Conservation (phyloP, 2,329 filamentous ascomycete species). For the Diplodia corticola region DNA sequence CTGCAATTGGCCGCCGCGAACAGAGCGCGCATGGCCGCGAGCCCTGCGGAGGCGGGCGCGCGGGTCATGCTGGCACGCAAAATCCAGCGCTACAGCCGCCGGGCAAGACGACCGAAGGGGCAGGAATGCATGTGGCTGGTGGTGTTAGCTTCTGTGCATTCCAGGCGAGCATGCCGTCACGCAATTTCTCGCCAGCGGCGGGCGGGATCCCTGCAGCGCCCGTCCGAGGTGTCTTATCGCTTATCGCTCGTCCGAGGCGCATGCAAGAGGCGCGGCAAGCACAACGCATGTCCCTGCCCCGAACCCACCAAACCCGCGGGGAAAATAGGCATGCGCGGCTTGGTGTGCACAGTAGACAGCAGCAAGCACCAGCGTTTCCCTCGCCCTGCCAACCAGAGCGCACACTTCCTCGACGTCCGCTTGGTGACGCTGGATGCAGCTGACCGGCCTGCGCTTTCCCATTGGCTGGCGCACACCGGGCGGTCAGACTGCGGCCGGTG, state of each 20-base stretch:
- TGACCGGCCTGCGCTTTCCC: background rate
- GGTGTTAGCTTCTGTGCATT: background rate
- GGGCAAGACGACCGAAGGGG: background rate
- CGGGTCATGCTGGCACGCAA: background rate
- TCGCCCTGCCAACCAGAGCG: background rate
- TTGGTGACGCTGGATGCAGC: background rate
- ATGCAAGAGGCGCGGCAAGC: background rate
- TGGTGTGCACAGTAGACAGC: too few species aligned
- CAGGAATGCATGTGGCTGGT: conserved; percentile 1
- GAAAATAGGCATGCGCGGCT: background rate
- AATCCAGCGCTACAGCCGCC: background rate
- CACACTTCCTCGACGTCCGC: background rate
- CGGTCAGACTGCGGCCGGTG: conserved; percentile 1
- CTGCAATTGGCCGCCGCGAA: conserved; percentile 8
- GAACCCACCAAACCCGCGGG: background rate
- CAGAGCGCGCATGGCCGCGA: conserved; percentile 12
- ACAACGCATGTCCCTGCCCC: background rate
- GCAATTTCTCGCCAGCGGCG: background rate
- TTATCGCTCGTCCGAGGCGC: background rate
- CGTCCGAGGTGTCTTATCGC: conserved; percentile 11
- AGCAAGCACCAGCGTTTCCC: too few species aligned
- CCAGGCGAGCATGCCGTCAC: conserved; percentile 5
- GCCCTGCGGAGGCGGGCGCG: conserved; percentile 15
- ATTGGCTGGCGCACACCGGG: conserved; percentile 14
- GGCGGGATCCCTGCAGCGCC: conserved; percentile 1